phyloP scores from a whole-genome alignment of 805 yeast genomes.

The Candida sakaeoensis region DNA sequence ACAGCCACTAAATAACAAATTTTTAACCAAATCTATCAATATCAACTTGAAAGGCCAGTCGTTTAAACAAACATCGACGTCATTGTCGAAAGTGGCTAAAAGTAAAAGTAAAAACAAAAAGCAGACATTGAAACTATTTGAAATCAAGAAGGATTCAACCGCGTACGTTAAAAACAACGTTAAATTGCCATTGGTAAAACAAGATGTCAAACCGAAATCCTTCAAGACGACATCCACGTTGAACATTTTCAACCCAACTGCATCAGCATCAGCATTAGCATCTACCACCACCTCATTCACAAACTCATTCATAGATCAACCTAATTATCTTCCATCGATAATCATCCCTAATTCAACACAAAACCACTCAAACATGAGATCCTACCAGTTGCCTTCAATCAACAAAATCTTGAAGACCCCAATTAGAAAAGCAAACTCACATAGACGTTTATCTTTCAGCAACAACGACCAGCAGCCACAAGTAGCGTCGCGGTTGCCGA shows the following conservation, averaged over 20 bases:
- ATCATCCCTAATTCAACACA: slow-evolving; percentile 6
- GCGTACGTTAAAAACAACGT: slow-evolving; percentile 16
- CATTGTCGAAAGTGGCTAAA: slow-evolving; percentile 22
- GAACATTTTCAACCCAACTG: slow-evolving; percentile 5
- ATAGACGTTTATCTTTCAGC: slow-evolving; percentile 4
- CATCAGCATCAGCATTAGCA: no score
- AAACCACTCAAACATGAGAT: neutral
- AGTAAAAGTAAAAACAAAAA: slow-evolving; percentile 10
- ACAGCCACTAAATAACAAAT: slow-evolving; percentile 6
- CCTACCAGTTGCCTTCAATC: slow-evolving; percentile 31
- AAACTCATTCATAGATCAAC: slow-evolving; percentile 5
- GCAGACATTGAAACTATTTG: slow-evolving; percentile 29
- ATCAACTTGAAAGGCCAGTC: slow-evolving; percentile 15
- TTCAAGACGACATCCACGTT: slow-evolving; percentile 1
- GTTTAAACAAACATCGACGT: slow-evolving; percentile 7
- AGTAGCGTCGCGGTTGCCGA: slow-evolving; percentile 6
- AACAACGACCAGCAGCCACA: neutral
- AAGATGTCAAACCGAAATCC: slow-evolving; percentile 4
- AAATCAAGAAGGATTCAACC: slow-evolving; percentile 34
- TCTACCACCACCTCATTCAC: no score
- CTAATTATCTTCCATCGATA: slow-evolving; percentile 6
- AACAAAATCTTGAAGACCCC: slow-evolving; percentile 44
- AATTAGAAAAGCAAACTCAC: slow-evolving; percentile 26
- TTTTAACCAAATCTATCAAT: slow-evolving; percentile 18
- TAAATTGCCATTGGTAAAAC: slow-evolving; percentile 12